Evolutionary conservation across 2,329 filamentous ascomycete species (phyloP), one percentile per base, ranked within the genome.

Genomic region (Neofusicoccum sp.): DNA sequence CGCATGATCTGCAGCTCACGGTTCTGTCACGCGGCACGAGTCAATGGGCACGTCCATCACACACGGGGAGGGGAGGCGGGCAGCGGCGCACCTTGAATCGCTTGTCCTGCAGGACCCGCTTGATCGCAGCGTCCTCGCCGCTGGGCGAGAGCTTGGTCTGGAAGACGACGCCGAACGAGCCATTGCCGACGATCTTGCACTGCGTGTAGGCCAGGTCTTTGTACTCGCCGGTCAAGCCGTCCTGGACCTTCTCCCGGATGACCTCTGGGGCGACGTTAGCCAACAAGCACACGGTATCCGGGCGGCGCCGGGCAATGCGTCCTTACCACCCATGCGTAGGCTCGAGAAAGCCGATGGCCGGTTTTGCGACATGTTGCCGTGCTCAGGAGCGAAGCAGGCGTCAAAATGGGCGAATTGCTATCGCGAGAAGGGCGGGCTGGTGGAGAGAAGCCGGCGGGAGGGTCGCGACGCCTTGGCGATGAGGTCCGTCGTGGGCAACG

Each of bases 1-100:
- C 95, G 90, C 95, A 99, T 99, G 75, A 99, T 99, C 78, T 99
- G 95, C 69, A 99, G 85, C 77, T 99, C 95, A 79, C 95, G 92
- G 76, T 99, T 99, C 95, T 99, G 75, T 49, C 45, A 58, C 41
- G 36, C 44, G 48, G 53, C 47, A 60, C 30, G 44, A 33, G 57
- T 59, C 58, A 60, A 45, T 56, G 65, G 77, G 69, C 64, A 47
- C 43, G n/a, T 41, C 34, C 38, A 63, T 62, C 57, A 62, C 60
- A 36, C 7, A 45, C 30, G n/a, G 45, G 51, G 61, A 34, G 59
- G 58, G 31, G n/a, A 31, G 38, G 61, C 58, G 30, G 58, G 65
- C 63, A 65, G 61, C 63, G 61, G 67, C 65, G 71, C 74, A 96
- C 95, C 90, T 99, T 99, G 88, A 99, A 99, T 74, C 95, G 88